These are phyloP conservation scores for Nemophila menziesii DNA, from an alignment of 257 asterid genomes.

Conservation along the genomic window DNA sequence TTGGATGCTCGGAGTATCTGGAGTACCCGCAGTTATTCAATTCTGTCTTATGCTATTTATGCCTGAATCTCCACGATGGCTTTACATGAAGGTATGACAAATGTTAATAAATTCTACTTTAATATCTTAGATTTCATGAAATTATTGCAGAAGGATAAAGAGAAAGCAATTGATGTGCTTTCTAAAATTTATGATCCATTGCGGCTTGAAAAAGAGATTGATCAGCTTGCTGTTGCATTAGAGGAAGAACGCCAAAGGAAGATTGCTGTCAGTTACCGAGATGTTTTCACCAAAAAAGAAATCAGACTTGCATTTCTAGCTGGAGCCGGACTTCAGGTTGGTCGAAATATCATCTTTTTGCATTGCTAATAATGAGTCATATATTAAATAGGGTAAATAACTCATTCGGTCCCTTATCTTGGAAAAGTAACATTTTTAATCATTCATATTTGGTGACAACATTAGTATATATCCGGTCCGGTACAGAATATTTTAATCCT, in stretches of 20 bases:
- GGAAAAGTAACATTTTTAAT: too few relatives aligned
- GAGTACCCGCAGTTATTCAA: slow-evolving; percentile 66
- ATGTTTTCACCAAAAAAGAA: slow-evolving; percentile 59
- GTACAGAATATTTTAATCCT: too few relatives aligned
- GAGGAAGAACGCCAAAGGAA: slow-evolving; percentile 62
- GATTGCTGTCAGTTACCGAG: slow-evolving; percentile 38
- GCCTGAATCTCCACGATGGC: slow-evolving; percentile 99
- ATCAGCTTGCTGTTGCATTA: slow-evolving; percentile 63
- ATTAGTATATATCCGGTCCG: too few relatives aligned
- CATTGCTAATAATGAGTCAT: not conserved
- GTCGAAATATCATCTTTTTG: not conserved
- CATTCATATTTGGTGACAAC: too few relatives aligned
- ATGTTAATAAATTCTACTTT: not conserved
- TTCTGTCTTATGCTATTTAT: slow-evolving; percentile 69
- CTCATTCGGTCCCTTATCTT: too few relatives aligned
- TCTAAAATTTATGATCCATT: slow-evolving; percentile 78
- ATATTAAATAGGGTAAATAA: too few relatives aligned
- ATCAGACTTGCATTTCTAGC: slow-evolving; percentile 80
- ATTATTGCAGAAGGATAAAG: slow-evolving; percentile 55
- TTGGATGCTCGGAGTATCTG: slow-evolving; percentile 98
- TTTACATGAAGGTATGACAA: slow-evolving; percentile 53
- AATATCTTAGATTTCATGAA: slow-evolving; percentile 2
- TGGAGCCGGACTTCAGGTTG: slow-evolving; percentile 93
- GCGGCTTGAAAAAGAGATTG: slow-evolving; percentile 73
- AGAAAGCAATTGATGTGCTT: slow-evolving; percentile 71